Conservation (phyloP, 441 rosid species). For the Eruca vesicaria region DNA sequence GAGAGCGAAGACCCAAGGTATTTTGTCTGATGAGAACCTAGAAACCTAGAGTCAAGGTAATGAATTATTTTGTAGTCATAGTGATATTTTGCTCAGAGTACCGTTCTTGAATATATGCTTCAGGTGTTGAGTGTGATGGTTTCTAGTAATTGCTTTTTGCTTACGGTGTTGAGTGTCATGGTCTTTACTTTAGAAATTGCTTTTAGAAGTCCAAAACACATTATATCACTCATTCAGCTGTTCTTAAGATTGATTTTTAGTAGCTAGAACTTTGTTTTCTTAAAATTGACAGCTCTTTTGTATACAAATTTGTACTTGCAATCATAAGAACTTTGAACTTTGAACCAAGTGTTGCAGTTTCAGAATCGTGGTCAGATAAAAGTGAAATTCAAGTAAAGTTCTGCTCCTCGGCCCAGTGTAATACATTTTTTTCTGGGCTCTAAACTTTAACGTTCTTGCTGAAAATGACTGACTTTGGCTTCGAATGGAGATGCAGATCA, state of each 20-base stretch:
- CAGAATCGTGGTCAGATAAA: slow-evolving; percentile 30
- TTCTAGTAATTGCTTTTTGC: too few species aligned
- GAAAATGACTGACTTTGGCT: not conserved
- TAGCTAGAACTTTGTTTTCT: not conserved
- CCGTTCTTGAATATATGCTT: too few species aligned
- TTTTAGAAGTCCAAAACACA: not conserved
- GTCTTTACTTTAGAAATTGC: not conserved
- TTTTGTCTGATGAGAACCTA: not conserved
- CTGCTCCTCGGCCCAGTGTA: slow-evolving; percentile 8
- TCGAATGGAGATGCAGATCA: too few species aligned
- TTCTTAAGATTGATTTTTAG: not conserved
- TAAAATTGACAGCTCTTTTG: not conserved
- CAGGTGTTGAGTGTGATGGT: too few species aligned
- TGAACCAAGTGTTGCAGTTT: slow-evolving; percentile 37
- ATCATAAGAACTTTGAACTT: slow-evolving; percentile 6
- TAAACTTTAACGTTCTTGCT: slow-evolving; percentile 14
- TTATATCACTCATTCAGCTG: not conserved
- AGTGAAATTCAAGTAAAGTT: slow-evolving; percentile 53
- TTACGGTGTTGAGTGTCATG: slow-evolving; percentile 15
- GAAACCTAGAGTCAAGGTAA: slow-evolving; percentile 6
- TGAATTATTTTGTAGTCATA: slow-evolving; percentile 5
- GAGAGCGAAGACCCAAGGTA: too few species aligned
- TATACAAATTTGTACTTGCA: not conserved
- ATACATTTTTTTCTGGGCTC: slow-evolving; percentile 1
- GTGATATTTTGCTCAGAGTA: not conserved